These are phyloP conservation scores for Balakata baccata DNA, from an alignment of 345 rosid genomes.

Conservation along the genomic window DNA sequence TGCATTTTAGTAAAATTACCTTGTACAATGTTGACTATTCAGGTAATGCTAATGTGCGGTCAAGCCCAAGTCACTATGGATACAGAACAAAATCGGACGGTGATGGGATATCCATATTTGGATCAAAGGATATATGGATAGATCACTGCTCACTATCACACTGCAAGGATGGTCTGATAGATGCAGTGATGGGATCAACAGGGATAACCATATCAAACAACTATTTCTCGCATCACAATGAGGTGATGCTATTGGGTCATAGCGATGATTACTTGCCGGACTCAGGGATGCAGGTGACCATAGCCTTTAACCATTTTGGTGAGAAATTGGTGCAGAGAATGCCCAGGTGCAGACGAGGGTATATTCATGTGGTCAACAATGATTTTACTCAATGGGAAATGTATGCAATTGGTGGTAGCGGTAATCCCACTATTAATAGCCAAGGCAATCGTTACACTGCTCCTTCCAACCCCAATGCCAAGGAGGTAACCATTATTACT, in stretches of 20 bases:
- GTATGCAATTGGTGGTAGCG: slow-evolving; percentile 99
- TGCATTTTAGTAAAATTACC: no score
- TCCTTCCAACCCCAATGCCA: slow-evolving; percentile 69
- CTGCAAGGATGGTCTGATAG: slow-evolving; percentile 91
- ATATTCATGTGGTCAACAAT: slow-evolving; percentile 91
- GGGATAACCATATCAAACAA: slow-evolving; percentile 93
- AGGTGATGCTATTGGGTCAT: slow-evolving; percentile 96
- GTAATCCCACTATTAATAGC: slow-evolving; percentile 89
- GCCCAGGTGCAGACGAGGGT: slow-evolving; percentile 91
- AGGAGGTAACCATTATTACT: slow-evolving; percentile 85
- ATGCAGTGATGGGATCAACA: slow-evolving; percentile 92
- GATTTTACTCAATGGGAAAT: slow-evolving; percentile 95
- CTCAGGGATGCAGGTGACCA: slow-evolving; percentile 92
- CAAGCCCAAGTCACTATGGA: slow-evolving; percentile 84
- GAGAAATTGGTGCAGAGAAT: slow-evolving; percentile 83
- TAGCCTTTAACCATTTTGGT: slow-evolving; percentile 94
- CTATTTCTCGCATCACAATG: slow-evolving; percentile 89
- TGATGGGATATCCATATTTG: slow-evolving; percentile 89
- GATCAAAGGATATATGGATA: slow-evolving; percentile 89
- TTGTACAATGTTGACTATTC: neutral
- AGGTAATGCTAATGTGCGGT: slow-evolving; percentile 79
- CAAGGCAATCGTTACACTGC: slow-evolving; percentile 95
- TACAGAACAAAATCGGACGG: slow-evolving; percentile 82
- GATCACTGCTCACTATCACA: slow-evolving; percentile 91
- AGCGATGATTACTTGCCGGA: slow-evolving; percentile 83